Base-by-base conservation (phyloP, 2,329 filamentous ascomycete species). In the Diaporthe sp. region DNA sequence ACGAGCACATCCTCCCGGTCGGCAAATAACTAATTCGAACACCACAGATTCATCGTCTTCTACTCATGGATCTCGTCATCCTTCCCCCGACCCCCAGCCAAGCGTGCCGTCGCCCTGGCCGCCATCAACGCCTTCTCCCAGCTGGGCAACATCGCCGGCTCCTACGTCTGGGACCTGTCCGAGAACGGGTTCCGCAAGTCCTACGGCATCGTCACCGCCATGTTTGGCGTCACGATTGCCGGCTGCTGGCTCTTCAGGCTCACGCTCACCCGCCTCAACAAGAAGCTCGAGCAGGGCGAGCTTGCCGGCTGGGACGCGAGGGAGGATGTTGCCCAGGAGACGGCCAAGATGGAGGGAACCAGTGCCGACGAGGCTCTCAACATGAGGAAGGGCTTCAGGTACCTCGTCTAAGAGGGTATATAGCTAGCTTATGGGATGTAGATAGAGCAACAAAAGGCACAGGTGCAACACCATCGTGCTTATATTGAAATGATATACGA, bases 191-290 rank as follows among this genome's bases (percentile, higher is more conserved):
- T 87, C 84, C 87, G 91, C 77, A 88, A 90, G 83, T 92, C 89
- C 76, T 92, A 92, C 78, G 91, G 89, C 5, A 91, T 93, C 73
- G 91, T 92, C 7, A 87, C 88, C 19, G 85, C 89, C 79, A 92
- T 92, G 91, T 92, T 92, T 78, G 89, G 89, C 4, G 78, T 90
- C 54, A 89, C 91, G 0, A 87, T 91, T 42, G 47, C 85, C 0
- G 89, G 89, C 7, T 91, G 87, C 81, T 85, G 82, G 69, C 74
- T 82, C 42, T 87, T 90, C 83, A 84, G 86, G 28, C 74, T 83
- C 77, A 85, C 89, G 72, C 83, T 91, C 6, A 73, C 80, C 8
- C 80, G 82, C 72, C 79, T 88, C 76, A 89, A 89, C 82, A 84
- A 82, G 78, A 83, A 87, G 82, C 80, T 89, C 13, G 87, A 85